Evolutionary conservation across 768 basidiomycete genomes (phyloP).

Genomic region (Boletellus ananiceps): DNA sequence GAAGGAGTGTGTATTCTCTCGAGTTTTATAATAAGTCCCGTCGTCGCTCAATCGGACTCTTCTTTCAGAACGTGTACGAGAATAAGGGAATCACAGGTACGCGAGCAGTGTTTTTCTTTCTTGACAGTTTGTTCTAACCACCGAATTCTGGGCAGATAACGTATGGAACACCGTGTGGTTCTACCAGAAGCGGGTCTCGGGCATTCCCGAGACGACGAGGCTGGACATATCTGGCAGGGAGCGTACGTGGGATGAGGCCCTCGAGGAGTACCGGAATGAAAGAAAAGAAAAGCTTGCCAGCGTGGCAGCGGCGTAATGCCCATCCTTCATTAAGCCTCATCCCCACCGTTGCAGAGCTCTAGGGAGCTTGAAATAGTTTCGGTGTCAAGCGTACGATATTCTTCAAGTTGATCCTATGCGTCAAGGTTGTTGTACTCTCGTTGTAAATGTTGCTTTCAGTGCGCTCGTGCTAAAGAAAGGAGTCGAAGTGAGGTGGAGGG

Average conservation of each 20-base stretch:
- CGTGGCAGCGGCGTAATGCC: too few relatives aligned
- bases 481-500: too few relatives aligned
- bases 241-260: not conserved
- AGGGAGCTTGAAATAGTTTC: too few relatives aligned
- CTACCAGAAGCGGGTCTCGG: slow-evolving; percentile 3
- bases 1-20: too few relatives aligned
- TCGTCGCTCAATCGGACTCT: not conserved
- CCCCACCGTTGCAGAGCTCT: too few relatives aligned
- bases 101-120: not conserved
- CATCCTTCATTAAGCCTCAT: too few relatives aligned
- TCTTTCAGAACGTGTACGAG: not conserved
- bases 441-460: too few relatives aligned
- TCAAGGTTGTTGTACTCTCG: too few relatives aligned
- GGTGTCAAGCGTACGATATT: too few relatives aligned
- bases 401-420: too few relatives aligned
- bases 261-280: not conserved
- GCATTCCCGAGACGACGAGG: not conserved
- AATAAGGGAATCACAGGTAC: not conserved
- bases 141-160: slow-evolving; percentile 1
- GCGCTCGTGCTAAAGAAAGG: too few relatives aligned
- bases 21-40: too few relatives aligned
- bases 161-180: slow-evolving; percentile 10
- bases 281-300: not conserved
- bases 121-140: not conserved
- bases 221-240: not conserved